phyloP scores from a whole-genome alignment of 164 flowering plant species.

The Houttuynia cordata region DNA sequence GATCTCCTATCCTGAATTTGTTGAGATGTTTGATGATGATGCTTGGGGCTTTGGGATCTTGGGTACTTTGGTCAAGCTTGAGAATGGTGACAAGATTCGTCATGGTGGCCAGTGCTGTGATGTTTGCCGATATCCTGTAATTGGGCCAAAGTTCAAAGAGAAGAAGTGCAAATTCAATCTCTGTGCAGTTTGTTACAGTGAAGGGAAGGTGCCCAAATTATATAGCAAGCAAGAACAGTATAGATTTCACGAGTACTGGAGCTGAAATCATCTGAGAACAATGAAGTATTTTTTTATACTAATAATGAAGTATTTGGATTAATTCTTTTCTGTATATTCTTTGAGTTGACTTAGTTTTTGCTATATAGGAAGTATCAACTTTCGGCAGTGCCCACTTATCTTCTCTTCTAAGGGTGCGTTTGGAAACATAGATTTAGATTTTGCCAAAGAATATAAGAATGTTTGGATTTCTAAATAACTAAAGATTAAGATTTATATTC shows the following conservation, averaged over 20 bases:
- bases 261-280: not conserved
- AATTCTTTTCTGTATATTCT: not conserved
- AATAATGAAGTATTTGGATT: not conserved
- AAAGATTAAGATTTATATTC: too few relatives aligned
- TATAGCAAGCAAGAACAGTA: slow-evolving; percentile 9
- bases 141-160: slow-evolving; percentile 14
- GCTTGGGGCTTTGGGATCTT: slow-evolving; percentile 10
- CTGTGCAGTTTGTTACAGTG: slow-evolving; percentile 10
- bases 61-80: slow-evolving; percentile 12
- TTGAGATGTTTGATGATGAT: slow-evolving; percentile 9
- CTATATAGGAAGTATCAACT: too few relatives aligned
- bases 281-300: not conserved
- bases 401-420: too few relatives aligned
- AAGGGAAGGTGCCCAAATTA: slow-evolving; percentile 10
- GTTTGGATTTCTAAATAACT: too few relatives aligned
- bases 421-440: too few relatives aligned
- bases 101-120: slow-evolving; percentile 8
- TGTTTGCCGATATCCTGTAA: slow-evolving; percentile 10
- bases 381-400: too few relatives aligned
- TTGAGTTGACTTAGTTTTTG: not conserved
- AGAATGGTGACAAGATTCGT: slow-evolving; percentile 8
- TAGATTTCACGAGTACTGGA: slow-evolving; percentile 11
- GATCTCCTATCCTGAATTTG: slow-evolving; percentile 13
- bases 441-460: too few relatives aligned
- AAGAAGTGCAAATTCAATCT: slow-evolving; percentile 7